These are phyloP conservation scores for Fusarium temperatum DNA, from an alignment of 2,329 filamentous ascomycete genomes.

Conservation along the genomic window DNA sequence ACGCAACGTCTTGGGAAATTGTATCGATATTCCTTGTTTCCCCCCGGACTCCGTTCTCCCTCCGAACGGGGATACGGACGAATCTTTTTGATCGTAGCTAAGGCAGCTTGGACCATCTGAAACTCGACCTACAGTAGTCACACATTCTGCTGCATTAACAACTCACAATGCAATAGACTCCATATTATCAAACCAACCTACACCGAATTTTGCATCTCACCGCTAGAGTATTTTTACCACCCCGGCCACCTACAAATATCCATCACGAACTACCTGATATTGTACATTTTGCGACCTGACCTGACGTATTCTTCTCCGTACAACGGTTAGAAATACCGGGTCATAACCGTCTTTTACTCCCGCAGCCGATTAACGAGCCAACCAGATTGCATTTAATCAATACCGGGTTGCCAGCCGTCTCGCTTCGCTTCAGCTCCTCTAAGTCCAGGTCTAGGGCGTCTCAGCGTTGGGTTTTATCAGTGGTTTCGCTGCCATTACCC, in stretches of 20 bases:
- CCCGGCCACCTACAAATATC: slow-evolving; percentile 18
- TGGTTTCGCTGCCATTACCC: slow-evolving; percentile 21
- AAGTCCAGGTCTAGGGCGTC: slow-evolving; percentile 13
- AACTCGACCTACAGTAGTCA: slow-evolving; percentile 22
- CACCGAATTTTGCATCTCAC: slow-evolving; percentile 2
- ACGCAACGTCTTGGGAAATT: slow-evolving; percentile 22
- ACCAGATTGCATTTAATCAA: slow-evolving; percentile 19
- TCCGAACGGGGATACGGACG: slow-evolving; percentile 13
- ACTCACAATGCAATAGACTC: slow-evolving; percentile 23
- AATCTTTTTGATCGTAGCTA: slow-evolving; percentile 4
- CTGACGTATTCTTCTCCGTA: slow-evolving; percentile 10
- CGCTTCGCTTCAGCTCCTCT: slow-evolving; percentile 16
- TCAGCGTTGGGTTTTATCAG: slow-evolving; percentile 3
- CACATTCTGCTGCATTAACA: slow-evolving; percentile 29
- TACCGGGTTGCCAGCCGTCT: slow-evolving; percentile 10
- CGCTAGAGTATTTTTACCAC: slow-evolving; percentile 20
- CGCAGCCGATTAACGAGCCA: slow-evolving; percentile 28
- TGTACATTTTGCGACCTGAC: slow-evolving; percentile 1
- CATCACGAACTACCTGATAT: slow-evolving; percentile 18
- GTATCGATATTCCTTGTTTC: slow-evolving; percentile 1
- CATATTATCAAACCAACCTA: slow-evolving; percentile 17
- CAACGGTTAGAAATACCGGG: slow-evolving; percentile 20
- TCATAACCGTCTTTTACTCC: slow-evolving; percentile 16
- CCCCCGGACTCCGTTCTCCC: slow-evolving; percentile 3
- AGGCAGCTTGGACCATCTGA: slow-evolving; percentile 21